Base-by-base conservation (phyloP, 106 monocot genomes). In the Dioscorea zingiberensis region DNA sequence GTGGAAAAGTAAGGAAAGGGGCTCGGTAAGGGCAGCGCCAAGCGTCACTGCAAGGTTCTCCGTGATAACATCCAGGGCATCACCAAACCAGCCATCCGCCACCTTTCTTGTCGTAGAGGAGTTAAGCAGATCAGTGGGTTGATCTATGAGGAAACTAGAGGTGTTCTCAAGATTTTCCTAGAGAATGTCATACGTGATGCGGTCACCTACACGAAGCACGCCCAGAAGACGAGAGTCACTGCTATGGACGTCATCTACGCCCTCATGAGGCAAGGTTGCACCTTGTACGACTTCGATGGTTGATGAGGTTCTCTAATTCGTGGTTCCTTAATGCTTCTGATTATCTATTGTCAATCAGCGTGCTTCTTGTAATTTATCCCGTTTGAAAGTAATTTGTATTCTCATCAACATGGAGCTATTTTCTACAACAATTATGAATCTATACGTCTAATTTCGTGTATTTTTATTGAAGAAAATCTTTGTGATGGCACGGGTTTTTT, bases 151-250 rank as follows among this genome's bases (percentile, higher is more conserved):
- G 84, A 84, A 74, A 84, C 84, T 3, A 72, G 84, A 4, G 84
- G 84, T 26, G 80, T 84, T 9, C 80, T 84, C 45, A 84, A 84
- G 76, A 84, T 84, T 60, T 84, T 84, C 73, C 73, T 84, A 10
- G 84, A 84, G 76, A 84, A 84, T 65, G 84, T 84, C 44, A 84
- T 84, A 69, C 80, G 80, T 58, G 84, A 84, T 49, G 84, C 84
- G 63, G 84, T 84, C 28, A 84, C 84, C 55, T 84, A 84, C 62
- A 84, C 84, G 13, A 80, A 84, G 80, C 84, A 76, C 63, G 76
- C 76, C 2, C 57, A 66, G 15, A 60, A 69, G 45, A 76, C 69
- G 63, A 76, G 69, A 25, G 76, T 76, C 62, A 76, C 76, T 10
- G 76, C 76, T 63, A 76, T 76, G 76, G 76, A 76, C 47, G 76